These are phyloP conservation scores for Acer negundo DNA, from an alignment of 345 rosid species.

Conservation along the genomic window DNA sequence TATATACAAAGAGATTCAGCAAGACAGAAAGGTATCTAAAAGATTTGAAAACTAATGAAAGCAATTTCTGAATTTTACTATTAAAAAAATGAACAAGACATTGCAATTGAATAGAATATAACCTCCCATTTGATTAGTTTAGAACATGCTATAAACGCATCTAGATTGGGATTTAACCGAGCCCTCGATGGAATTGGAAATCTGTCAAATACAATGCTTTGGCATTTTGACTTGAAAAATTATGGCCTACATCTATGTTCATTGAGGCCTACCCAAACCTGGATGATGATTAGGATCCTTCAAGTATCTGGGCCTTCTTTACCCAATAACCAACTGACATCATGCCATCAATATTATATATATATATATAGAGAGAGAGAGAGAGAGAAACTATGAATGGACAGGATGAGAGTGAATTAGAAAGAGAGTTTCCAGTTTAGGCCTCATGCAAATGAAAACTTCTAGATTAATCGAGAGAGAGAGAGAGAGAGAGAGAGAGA, in stretches of 20 bases:
- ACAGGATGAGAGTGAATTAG: no score
- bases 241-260: neutral
- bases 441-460: no score
- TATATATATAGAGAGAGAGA: no score
- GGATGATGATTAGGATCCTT: neutral
- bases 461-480: no score
- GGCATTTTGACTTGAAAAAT: neutral
- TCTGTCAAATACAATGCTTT: neutral
- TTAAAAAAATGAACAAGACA: neutral
- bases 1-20: neutral
- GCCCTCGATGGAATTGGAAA: neutral
- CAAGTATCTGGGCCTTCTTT: neutral
- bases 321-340: neutral
- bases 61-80: neutral
- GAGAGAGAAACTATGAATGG: no score
- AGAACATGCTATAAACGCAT: neutral
- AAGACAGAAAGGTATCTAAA: neutral
- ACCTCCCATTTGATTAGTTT: constrained; percentile 8
- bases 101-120: neutral
- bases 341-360: no score
- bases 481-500: no score
- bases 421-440: no score
- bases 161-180: neutral
- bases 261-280: neutral
- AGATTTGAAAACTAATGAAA: neutral